Evolutionary conservation across 1,284 basidiomycete genomes (phyloP), one percentile per base, ranked within the genome.

Genomic region (Puccinia coronata): DNA sequence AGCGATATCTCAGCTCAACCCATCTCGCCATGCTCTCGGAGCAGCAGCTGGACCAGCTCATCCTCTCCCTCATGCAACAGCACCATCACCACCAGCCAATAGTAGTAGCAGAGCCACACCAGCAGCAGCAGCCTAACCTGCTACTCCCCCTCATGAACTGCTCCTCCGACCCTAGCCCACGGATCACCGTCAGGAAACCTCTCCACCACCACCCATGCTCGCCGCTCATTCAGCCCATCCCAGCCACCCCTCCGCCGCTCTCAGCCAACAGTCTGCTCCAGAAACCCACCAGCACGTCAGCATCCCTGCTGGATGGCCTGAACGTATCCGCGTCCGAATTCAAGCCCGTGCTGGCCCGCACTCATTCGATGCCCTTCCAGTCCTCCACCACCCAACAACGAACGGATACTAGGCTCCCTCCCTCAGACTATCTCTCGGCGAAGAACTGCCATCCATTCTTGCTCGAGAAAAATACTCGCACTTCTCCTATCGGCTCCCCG

Each of bases 251-350:
- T 14, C 47, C 67, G 1, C 43, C 41, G n/a, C 23, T 70, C 67
- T 70, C 67, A 1, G 41, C 67, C n/a, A n/a, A n/a, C 14, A 70
- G 47, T 5, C 34, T 41, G 23, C 20, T 41, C 41, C 18, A 43
- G 25, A 23, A 2, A 65, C 63, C 47, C 9, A 16, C 41, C 1
- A 70, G 16, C 67, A 41, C 49, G 16, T 43, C 25, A 14, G 41
- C 67, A 31, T 43, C 67, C 65, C 36, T 6, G 20, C 65, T 47
- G 39, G 70, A 78, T 0, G 70, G 34, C 39, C 65, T 79, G 23
- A 79, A 67, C 59, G 76, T 63, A 18, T 53, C 51, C 16, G 76
- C 76, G 18, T 18, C 53, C 51, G 76, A 79, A 59, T 79, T 79
- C 39, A 79, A 79, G 39, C 76, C 76, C 0, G 12, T 34, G 8